Evolutionary conservation across 2,329 filamentous ascomycete species (phyloP).

Genomic region (Acephala macrosclerotiorum): DNA sequence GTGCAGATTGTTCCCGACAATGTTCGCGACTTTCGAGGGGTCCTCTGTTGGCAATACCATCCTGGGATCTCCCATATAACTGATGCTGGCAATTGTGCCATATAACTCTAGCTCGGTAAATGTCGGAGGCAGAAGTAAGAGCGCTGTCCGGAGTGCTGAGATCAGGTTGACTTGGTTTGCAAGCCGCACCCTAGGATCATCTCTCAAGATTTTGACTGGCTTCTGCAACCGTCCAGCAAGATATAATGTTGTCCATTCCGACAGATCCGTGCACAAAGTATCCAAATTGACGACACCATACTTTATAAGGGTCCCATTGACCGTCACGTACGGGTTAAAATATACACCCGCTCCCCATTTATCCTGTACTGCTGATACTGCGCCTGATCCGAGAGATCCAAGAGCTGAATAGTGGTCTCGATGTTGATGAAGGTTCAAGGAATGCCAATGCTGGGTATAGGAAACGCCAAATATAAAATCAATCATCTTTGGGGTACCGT

Average conservation of each 20-base stretch:
- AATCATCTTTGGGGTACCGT: conserved; percentile 92
- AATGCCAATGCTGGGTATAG: conserved; percentile 96
- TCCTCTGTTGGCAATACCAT: conserved; percentile 93
- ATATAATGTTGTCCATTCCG: conserved; percentile 93
- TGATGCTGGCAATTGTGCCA: conserved; percentile 88
- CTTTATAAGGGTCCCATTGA: conserved; percentile 96
- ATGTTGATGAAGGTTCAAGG: conserved; percentile 87
- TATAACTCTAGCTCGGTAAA: conserved; percentile 93
- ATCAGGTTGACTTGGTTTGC: conserved; percentile 97
- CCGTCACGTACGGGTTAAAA: conserved; percentile 94
- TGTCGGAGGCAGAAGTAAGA: conserved; percentile 81
- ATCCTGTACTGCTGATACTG: conserved; percentile 87
- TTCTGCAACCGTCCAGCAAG: conserved; percentile 97
- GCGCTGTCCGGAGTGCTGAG: conserved; percentile 86
- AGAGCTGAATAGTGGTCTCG: conserved; percentile 91
- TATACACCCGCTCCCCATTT: conserved; percentile 92
- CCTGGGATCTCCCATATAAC: conserved; percentile 94
- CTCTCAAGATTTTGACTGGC: conserved; percentile 95
- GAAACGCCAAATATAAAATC: conserved; percentile 98
- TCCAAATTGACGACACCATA: conserved; percentile 96
- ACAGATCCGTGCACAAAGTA: conserved; percentile 85
- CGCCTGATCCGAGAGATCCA: conserved; percentile 81
- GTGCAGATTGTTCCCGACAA: conserved; percentile 87
- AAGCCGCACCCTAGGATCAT: conserved; percentile 89
- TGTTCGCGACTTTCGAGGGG: conserved; percentile 90